Evolutionary conservation across 1,139 yeast genomes (phyloP).

Genomic region (Debaryomyces nepalensis): DNA sequence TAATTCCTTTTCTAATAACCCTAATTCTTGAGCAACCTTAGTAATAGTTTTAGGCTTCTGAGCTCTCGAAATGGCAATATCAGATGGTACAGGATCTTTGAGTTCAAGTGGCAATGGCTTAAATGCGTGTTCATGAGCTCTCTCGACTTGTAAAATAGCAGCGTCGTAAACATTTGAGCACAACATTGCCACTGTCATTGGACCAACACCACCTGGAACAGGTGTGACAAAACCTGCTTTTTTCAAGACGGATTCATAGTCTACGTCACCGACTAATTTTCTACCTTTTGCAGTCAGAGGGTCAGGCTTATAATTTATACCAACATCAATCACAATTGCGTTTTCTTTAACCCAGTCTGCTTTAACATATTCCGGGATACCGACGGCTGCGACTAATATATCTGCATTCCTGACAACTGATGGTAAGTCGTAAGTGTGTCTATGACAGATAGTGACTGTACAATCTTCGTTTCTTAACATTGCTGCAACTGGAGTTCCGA

Average conservation of each 20-base stretch:
- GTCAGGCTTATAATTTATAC: conserved; percentile 75
- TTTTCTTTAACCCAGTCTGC: conserved; percentile 76
- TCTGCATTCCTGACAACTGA: conserved; percentile 64
- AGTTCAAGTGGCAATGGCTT: conserved; percentile 55
- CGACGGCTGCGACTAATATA: conserved; percentile 77
- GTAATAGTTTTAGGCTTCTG: conserved; percentile 72
- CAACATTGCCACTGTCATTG: conserved; percentile 87
- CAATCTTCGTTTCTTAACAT: conserved; percentile 73
- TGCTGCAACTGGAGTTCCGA: conserved; percentile 80
- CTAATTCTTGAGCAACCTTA: conserved; percentile 66
- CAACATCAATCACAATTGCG: conserved; percentile 76
- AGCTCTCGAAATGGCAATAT: conserved; percentile 72
- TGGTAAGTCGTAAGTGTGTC: conserved; percentile 58
- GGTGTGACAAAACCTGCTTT: conserved; percentile 73
- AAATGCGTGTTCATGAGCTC: conserved; percentile 50
- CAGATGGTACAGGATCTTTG: conserved; percentile 71
- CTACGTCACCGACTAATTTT: conserved; percentile 78
- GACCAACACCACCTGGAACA: conserved; percentile 90
- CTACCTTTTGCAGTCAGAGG: conserved; percentile 64
- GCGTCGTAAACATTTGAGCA: conserved; percentile 69
- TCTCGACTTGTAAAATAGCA: conserved; percentile 58
- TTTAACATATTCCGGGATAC: conserved; percentile 68
- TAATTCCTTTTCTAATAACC: conserved; percentile 62
- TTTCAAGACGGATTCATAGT: conserved; percentile 58
- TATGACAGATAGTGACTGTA: conserved; percentile 76